Base-by-base conservation (phyloP, 2,329 filamentous ascomycete genomes). In the Aureobasidium sp. region DNA sequence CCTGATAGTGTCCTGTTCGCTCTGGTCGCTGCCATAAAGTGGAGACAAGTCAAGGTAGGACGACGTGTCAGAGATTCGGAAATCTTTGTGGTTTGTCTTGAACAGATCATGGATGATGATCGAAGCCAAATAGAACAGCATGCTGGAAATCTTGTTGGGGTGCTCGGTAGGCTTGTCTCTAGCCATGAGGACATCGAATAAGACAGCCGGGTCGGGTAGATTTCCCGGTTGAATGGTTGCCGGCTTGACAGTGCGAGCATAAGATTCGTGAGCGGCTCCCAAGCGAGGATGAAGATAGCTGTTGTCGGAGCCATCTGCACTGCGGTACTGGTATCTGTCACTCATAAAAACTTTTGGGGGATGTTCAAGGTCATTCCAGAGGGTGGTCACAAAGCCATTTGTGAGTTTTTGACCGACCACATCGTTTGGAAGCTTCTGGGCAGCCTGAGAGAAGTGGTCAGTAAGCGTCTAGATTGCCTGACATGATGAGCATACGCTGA, bases 1-100 rank as follows among this genome's bases (percentile, higher is more conserved):
- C 27, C 87, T 79, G 73, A 91, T 84, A 0, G 77, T 77, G 67
- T 89, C 80, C 67, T 89, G 86, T 71, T 87, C 84, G 17, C 81
- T 78, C 70, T 87, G 82, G 65, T 84, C 87, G 69, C 84, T 87
- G 3, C 89, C 89, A 66, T 92, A 92, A 3, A 92, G 76, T 0
- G 88, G 88, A 0, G 86, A 81, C 1, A 92, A 77, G 69, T 92
- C 88, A 27, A 92, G 81, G 65, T 92, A 92, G 0, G 87, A 90
- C 0, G 87, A 90, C 0, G 86, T 89, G 65, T 84, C 77, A 0
- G 84, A 87, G 61, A 82, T 84, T 62, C 82, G 84, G 69, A 79
- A 81, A 71, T 91, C 85, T 5, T 76, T 76, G 29, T 84, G 82
- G 67, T 83, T 84, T 1, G 87, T 89, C 41, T 84, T 80, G 73